phyloP scores from a whole-genome alignment of 768 basidiomycete species.

The Sporobolomyces pararoseus region DNA sequence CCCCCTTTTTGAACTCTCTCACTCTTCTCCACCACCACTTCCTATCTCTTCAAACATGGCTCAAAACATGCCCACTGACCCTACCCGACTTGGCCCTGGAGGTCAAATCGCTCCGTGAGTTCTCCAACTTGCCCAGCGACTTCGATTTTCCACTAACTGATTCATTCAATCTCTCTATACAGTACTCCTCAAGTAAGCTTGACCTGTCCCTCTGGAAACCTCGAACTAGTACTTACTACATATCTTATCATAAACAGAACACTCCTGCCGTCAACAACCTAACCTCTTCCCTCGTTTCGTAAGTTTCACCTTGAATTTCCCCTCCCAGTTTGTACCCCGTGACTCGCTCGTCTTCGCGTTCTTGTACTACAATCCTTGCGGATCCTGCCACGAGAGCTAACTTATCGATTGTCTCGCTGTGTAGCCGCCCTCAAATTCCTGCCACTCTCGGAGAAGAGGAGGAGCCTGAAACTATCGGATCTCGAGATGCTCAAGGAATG shows the following conservation, averaged over 20 bases:
- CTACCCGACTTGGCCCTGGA: conserved; percentile 34
- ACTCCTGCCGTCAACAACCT: conserved; percentile 41
- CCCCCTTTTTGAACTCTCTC: no score
- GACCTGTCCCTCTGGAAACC: neutral
- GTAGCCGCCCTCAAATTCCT: conserved; percentile 43
- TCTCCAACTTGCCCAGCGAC: neutral
- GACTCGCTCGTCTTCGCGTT: neutral
- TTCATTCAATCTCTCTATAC: neutral
- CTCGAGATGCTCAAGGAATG: conserved; percentile 37
- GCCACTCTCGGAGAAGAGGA: conserved; percentile 45
- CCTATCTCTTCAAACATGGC: conserved; percentile 9
- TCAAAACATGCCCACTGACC: conserved; percentile 34
- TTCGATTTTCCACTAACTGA: neutral
- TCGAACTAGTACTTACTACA: no score
- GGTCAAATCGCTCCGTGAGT: conserved; percentile 32
- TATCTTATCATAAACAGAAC: no score
- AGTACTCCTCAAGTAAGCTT: conserved; percentile 5
- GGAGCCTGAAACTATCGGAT: conserved; percentile 44
- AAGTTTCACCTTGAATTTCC: neutral
- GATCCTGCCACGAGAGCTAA: no score
- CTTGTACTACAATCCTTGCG: no score
- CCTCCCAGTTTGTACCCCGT: neutral
- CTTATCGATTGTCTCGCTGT: no score
- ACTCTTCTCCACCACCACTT: neutral
- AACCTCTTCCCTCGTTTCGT: conserved; percentile 37